Percentiles rank a stretch among this genome's conserved stretches.
These are phyloP conservation scores for Gnaphalium uliginosum DNA, from an alignment of 129 eudicot genomes.

Conservation along the genomic window DNA sequence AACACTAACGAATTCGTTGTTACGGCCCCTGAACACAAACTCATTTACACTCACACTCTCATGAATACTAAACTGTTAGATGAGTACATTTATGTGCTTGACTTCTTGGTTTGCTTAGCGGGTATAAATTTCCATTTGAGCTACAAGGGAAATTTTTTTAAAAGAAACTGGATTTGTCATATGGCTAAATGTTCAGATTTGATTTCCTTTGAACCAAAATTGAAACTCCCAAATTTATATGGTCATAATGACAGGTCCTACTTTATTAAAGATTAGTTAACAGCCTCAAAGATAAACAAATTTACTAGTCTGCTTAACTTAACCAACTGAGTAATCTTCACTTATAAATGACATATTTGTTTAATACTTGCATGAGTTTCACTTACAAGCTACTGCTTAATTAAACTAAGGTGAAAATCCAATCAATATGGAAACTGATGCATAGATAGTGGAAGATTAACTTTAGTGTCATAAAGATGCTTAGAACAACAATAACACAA, in stretches of 20 bases:
- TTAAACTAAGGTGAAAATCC: neutral
- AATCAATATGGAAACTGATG: constrained; percentile 8
- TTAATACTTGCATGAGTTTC: neutral
- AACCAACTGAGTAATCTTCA: neutral
- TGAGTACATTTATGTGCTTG: no score
- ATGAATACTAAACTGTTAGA: no score
- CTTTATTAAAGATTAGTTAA: neutral
- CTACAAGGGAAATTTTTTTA: no score
- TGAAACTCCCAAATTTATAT: no score
- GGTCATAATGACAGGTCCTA: no score
- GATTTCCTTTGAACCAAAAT: no score
- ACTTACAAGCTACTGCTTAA: neutral
- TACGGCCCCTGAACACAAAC: neutral
- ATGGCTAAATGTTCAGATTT: no score
- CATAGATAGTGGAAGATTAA: constrained; percentile 4
- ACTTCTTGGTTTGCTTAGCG: no score
- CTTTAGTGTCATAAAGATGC: neutral
- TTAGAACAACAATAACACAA: neutral
- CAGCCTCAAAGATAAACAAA: neutral
- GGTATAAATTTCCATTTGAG: no score
- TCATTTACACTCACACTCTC: neutral
- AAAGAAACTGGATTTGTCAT: no score
- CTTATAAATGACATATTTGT: neutral
- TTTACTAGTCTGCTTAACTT: neutral
- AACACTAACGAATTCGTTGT: neutral